Base-by-base conservation (phyloP, 1,284 basidiomycete genomes). In the Leccinum solheimii region DNA sequence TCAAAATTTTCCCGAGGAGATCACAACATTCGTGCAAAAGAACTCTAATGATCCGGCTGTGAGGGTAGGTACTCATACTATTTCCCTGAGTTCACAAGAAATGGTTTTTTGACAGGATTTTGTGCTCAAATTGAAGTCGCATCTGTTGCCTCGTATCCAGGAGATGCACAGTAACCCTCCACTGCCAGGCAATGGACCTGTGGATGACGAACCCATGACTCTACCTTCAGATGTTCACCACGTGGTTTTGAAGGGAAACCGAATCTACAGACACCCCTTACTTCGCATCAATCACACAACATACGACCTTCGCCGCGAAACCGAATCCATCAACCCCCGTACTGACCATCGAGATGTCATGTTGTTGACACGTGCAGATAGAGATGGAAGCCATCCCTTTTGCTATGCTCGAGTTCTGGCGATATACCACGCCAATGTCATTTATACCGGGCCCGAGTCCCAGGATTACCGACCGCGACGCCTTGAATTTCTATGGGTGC, bases 21-120 rank as follows among this genome's bases (percentile, higher is more conserved):
- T 76, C 3, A 51, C 52, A 2, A 26, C 53, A 5, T 72, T 67
- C 61, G 19, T 66, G 16, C 45, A 36, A 32, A 26, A 1, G 2
- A 50, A 50, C 8, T 50, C 49, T 50, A 0, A 50, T 27, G 26
- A 50, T 23, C 49, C 26, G 5, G 49, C 49, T 50, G 49, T 2
- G 26, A 50, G 0, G 49, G 49, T 26, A 27, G 19, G 16, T 50
- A 14, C 19, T 48, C 26, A 1, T 50, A 23, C 23, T 1, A 2
- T 48, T 48, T 48, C 45, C 45, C 45, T n/a, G 45, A 14, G 49
- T 9, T 27, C 26, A 50, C 8, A 50, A 8, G 1, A 26, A 19
- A 26, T 11, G 34, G 13, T 13, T 26, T 21, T 23, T 50, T 48
- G 9, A 48, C 45, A 49, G 45, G 45, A 49, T 49, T 49, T 49